These are phyloP conservation scores for Raffaelea arxii DNA, from an alignment of 2,329 filamentous ascomycete genomes.

Conservation along the genomic window DNA sequence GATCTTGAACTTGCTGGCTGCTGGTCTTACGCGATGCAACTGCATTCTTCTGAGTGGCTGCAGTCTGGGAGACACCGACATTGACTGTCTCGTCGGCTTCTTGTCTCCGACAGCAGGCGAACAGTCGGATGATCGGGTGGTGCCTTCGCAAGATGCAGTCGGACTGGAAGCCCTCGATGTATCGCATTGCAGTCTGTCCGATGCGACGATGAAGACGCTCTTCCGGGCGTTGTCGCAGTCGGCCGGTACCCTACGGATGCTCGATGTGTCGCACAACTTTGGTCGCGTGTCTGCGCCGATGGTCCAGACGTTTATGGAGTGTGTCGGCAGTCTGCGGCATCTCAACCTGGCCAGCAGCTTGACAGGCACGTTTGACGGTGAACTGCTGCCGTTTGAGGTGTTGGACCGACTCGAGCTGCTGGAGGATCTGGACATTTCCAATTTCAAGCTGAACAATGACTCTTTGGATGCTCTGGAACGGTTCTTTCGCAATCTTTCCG, in stretches of 20 bases:
- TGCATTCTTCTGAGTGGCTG: conserved; percentile 43
- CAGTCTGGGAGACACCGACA: conserved; percentile 32
- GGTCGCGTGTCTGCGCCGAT: conserved; percentile 39
- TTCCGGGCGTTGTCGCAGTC: conserved; percentile 33
- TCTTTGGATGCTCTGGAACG: conserved; percentile 36
- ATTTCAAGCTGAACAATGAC: conserved; percentile 35
- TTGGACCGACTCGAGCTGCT: conserved; percentile 34
- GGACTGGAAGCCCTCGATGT: conserved; percentile 39
- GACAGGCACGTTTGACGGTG: conserved; percentile 32
- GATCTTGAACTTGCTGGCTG: conserved; percentile 33
- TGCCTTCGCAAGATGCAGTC: conserved; percentile 13
- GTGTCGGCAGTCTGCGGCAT: conserved; percentile 32
- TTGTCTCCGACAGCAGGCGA: conserved; percentile 5
- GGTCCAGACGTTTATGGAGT: conserved; percentile 32
- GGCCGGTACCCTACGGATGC: conserved; percentile 28
- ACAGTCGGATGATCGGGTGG: not conserved
- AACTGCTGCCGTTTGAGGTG: conserved; percentile 35
- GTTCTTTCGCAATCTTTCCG: conserved; percentile 25
- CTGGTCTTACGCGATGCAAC: conserved; percentile 37
- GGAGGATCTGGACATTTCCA: conserved; percentile 44
- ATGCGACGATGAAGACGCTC: conserved; percentile 35
- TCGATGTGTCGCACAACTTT: conserved; percentile 44
- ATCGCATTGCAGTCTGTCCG: conserved; percentile 40
- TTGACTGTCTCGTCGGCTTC: conserved; percentile 26
- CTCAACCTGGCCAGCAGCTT: conserved; percentile 43